Conservation (phyloP, 2,329 filamentous ascomycete species). For the Shiraia bambusicola region DNA sequence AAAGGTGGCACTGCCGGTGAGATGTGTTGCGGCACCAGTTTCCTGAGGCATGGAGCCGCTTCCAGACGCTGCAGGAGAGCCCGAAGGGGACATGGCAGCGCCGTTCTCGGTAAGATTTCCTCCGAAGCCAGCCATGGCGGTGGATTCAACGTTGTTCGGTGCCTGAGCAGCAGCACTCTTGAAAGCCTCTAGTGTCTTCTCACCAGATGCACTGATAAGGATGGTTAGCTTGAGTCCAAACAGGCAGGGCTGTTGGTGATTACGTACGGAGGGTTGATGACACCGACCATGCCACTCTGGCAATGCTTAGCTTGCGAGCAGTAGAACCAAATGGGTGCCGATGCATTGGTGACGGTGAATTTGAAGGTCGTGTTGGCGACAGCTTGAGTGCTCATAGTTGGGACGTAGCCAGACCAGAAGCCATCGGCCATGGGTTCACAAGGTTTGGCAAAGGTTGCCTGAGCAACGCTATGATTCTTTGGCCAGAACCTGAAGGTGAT, state of each 20-base stretch:
- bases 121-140: conserved; percentile 25
- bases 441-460: conserved; percentile 37
- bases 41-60: conserved; percentile 8
- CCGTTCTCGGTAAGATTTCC: conserved; percentile 27
- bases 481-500: conserved; percentile 45
- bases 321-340: conserved; percentile 45
- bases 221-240: conserved; percentile 11
- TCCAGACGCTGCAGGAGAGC: conserved; percentile 17
- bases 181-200: conserved; percentile 27
- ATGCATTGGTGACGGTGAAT: conserved; percentile 39
- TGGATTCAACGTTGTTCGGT: conserved; percentile 25
- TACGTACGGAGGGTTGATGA: conserved; percentile 44
- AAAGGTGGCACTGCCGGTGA: conserved; percentile 27
- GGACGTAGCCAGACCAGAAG: conserved; percentile 44
- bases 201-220: conserved; percentile 19
- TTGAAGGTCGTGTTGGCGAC: conserved; percentile 34
- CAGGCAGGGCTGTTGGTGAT: background rate
- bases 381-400: conserved; percentile 23
- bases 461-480: conserved; percentile 44
- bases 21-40: conserved; percentile 30
- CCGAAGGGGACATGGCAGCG: conserved; percentile 10
- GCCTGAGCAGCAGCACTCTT: conserved; percentile 26
- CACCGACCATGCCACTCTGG: conserved; percentile 44
- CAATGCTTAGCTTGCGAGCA: conserved; percentile 44
- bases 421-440: conserved; percentile 37